Base-by-base conservation (phyloP, 2,329 filamentous ascomycete species). In the Biscogniauxia sp. region DNA sequence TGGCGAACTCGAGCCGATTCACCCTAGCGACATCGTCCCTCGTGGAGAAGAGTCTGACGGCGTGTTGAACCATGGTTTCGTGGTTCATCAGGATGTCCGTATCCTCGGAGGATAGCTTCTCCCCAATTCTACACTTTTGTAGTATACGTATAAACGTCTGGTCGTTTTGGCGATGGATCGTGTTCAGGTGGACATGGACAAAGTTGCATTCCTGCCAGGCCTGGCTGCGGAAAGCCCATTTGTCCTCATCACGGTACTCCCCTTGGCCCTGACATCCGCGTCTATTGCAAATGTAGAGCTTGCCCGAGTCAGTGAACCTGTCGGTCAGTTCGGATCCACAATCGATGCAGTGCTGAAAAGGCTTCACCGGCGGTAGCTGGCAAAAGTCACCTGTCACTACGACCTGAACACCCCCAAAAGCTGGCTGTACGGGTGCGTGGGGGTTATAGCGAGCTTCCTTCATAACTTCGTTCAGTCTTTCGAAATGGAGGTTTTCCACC, bases 361-460 rank as follows among this genome's bases (percentile, higher is more conserved):
- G 84, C 52, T 79, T 81, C 1, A 88, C 84, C 0, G 85, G 85
- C 0, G 86, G 82, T 0, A 88, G 70, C 65, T 87, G 84, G 63
- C 80, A 86, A 59, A 88, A 87, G 64, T 88, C 86, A 1, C 85
- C 85, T 0, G 82, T 83, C 4, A 85, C 79, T 9, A 87, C 72
- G 13, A 87, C 55, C 65, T 87, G 84, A 2, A 82, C 76, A 1
- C 83, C 84, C 0, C 78, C 79, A 63, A 78, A 77, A 1, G 75
- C 68, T 1, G 59, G 60, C 8, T 66, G 62, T 1, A 56, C 54
- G 5, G 26, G 9, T n/a, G 9, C 15, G 1, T 20, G 26, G 1
- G 61, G 53, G 1, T 65, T 54, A 5, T n/a, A 19, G 19, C 74
- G 71, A 23, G 71, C 73, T 1, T 56, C 61, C 61, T 83, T 82